Evolutionary conservation across 257 asterid genomes (phyloP).

Genomic region (Orobanche coerulescens): DNA sequence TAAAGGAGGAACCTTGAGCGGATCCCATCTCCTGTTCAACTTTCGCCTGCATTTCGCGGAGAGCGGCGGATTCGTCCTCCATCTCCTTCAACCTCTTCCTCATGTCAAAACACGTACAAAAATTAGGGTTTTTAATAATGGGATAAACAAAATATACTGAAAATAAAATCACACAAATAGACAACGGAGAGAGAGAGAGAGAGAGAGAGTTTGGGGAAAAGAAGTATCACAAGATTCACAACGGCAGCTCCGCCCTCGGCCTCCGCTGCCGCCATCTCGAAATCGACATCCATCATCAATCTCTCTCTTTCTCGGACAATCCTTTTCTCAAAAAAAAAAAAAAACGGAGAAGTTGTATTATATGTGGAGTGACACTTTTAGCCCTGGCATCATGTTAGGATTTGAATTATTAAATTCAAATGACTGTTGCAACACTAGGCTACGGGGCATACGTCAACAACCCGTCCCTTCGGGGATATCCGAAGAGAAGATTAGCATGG

Average conservation of each 20-base stretch:
- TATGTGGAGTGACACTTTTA: constrained; percentile 4
- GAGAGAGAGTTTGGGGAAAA: not conserved
- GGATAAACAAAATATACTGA: not conserved
- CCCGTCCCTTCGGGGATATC: too few species aligned
- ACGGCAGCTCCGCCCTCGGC: constrained; percentile 33
- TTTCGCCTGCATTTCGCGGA: constrained; percentile 59
- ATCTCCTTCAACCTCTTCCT: constrained; percentile 60
- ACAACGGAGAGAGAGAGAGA: not conserved
- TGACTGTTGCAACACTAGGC: too few species aligned
- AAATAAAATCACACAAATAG: not conserved
- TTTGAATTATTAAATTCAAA: too few species aligned
- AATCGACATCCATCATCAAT: constrained; percentile 41
- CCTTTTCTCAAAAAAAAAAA: not conserved
- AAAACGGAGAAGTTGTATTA: not conserved
- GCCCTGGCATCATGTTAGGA: not conserved
- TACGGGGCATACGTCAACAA: too few species aligned
- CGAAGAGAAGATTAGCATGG: too few species aligned
- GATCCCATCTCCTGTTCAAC: constrained; percentile 52
- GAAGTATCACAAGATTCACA: constrained; percentile 23
- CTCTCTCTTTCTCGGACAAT: constrained; percentile 13
- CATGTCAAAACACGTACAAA: constrained; percentile 30
- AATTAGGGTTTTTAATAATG: constrained; percentile 29
- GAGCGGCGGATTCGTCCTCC: constrained; percentile 63
- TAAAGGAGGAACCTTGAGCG: constrained; percentile 36
- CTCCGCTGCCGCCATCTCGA: constrained; percentile 40